Evolutionary conservation across 805 yeast genomes (phyloP).

Genomic region (Isabelozyma rhagii): DNA sequence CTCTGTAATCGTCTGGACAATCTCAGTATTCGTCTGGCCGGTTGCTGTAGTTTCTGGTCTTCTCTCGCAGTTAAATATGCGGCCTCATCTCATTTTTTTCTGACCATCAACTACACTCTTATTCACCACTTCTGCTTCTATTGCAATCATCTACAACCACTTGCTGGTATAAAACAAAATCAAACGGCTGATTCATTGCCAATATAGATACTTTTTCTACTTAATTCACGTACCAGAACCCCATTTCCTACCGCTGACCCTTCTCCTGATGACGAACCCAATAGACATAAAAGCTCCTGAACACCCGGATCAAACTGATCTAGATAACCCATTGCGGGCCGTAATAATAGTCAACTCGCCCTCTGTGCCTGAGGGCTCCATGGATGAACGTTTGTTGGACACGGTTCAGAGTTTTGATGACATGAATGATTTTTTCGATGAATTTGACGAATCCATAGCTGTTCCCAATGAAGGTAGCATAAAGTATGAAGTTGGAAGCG

Average conservation of each 20-base stretch:
- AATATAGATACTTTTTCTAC: background rate
- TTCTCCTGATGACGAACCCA: slow-evolving; percentile 3
- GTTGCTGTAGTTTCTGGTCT: background rate
- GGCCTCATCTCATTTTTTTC: background rate
- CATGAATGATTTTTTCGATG: slow-evolving; percentile 51
- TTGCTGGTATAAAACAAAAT: background rate
- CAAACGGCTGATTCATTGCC: background rate
- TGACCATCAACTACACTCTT: background rate
- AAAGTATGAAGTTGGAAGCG: slow-evolving; percentile 60
- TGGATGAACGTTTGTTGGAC: slow-evolving; percentile 48
- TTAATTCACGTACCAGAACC: too few species aligned
- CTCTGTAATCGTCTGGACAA: too few species aligned
- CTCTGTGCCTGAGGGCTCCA: slow-evolving; percentile 36
- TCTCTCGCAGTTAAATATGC: background rate
- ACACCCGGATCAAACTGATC: slow-evolving; percentile 19
- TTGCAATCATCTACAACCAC: background rate
- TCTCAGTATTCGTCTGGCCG: too few species aligned
- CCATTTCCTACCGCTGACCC: background rate
- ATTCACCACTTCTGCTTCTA: background rate
- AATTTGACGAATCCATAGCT: slow-evolving; percentile 49
- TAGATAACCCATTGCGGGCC: slow-evolving; percentile 47
- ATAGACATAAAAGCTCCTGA: slow-evolving; percentile 4
- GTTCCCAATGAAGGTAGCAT: slow-evolving; percentile 53
- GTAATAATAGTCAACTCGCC: slow-evolving; percentile 40
- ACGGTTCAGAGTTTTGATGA: slow-evolving; percentile 44